These are phyloP conservation scores for Cicer bijugum DNA, from an alignment of 306 rosid genomes.

Conservation along the genomic window DNA sequence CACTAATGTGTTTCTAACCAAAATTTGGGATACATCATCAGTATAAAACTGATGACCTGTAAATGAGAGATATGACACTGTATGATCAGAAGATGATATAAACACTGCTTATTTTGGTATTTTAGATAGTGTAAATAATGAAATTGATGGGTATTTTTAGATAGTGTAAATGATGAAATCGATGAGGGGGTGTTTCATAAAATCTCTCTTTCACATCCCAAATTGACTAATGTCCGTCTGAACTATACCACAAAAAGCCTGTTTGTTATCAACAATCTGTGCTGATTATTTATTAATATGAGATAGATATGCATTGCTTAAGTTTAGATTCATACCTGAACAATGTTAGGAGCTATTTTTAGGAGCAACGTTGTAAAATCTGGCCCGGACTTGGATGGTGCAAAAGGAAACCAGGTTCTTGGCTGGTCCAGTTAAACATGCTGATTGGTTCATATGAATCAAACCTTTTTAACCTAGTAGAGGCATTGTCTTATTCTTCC, in stretches of 20 bases:
- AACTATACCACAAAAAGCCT: not conserved
- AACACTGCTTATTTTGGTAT: conserved; percentile 32
- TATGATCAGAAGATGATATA: conserved; percentile 33
- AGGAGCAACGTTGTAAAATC: conserved; percentile 4
- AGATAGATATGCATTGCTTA: not conserved
- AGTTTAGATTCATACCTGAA: conserved; percentile 21
- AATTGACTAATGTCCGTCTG: conserved; percentile 19
- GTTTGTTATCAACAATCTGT: not conserved
- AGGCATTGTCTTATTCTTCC: not conserved
- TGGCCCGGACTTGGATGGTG: conserved; percentile 18
- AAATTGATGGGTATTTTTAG: conserved; percentile 23
- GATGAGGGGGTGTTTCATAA: not conserved
- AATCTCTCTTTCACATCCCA: not conserved
- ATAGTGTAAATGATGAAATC: conserved; percentile 20
- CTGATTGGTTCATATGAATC: conserved; percentile 1
- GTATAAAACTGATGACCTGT: conserved; percentile 37
- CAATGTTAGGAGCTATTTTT: not conserved
- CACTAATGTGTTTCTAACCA: conserved; percentile 9
- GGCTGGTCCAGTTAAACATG: conserved; percentile 4
- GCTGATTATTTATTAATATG: conserved; percentile 22
- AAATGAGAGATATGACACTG: conserved; percentile 22
- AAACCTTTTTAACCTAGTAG: not conserved
- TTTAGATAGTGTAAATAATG: conserved; percentile 25
- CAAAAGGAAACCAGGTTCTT: conserved; percentile 37
- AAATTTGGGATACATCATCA: not conserved